phyloP scores from a whole-genome alignment of 352 stramenopile genomes.

The Pelagophyceae sp. region DNA sequence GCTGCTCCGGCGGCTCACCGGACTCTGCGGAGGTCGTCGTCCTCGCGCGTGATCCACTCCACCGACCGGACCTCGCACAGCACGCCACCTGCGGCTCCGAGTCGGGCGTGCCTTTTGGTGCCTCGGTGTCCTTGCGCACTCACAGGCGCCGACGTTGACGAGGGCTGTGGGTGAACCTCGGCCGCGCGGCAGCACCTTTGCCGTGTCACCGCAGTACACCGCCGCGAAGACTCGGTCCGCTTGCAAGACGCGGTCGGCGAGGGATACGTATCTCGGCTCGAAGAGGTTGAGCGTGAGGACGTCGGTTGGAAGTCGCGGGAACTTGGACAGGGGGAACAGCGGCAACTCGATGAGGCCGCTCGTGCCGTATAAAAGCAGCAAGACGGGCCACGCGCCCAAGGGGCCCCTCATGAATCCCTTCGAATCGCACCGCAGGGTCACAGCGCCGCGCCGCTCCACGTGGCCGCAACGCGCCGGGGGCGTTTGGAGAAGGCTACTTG shows the following conservation, averaged over 20 bases:
- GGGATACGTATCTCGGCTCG: not conserved
- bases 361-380: too few species aligned
- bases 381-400: too few species aligned
- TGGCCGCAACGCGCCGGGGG: too few species aligned
- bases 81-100: not conserved
- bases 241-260: not conserved
- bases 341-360: constrained; percentile 2
- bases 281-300: not conserved
- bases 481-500: too few species aligned
- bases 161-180: not conserved
- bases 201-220: not conserved
- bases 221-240: not conserved
- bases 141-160: not conserved
- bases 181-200: not conserved
- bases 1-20: too few species aligned
- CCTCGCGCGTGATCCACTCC: too few species aligned
- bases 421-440: too few species aligned
- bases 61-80: not conserved
- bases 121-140: too few species aligned
- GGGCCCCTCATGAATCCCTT: too few species aligned
- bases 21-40: too few species aligned
- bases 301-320: not conserved
- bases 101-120: too few species aligned
- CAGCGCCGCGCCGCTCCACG: too few species aligned
- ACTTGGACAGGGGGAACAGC: not conserved